Evolutionary conservation across 108 stramenopile genomes (phyloP).

Genomic region (Cyclotella baltica): DNA sequence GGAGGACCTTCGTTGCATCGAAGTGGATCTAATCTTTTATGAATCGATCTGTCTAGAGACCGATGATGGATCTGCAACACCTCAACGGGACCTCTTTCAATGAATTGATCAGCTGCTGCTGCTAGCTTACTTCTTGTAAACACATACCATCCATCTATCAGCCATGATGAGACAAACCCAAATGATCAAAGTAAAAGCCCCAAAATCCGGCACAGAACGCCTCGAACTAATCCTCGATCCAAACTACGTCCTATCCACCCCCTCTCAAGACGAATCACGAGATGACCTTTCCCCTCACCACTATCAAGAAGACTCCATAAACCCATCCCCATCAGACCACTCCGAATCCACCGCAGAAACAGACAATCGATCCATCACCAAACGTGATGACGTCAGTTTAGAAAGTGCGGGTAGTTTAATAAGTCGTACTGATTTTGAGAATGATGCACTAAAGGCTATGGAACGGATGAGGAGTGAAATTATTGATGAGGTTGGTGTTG

Average conservation of each 20-base stretch:
- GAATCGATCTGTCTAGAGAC: too few species aligned
- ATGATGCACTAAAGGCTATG: neutral
- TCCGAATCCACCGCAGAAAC: constrained; percentile 20
- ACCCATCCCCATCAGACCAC: neutral
- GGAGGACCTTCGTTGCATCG: too few species aligned
- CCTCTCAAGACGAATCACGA: neutral
- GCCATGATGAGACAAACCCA: neutral
- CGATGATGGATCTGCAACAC: too few species aligned
- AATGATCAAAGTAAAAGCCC: constrained; percentile 21
- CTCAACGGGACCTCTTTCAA: too few species aligned
- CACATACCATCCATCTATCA: neutral
- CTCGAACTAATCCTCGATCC: constrained; percentile 24
- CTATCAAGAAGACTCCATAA: neutral
- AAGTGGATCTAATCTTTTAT: too few species aligned
- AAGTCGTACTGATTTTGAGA: constrained; percentile 10
- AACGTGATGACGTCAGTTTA: neutral
- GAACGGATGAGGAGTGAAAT: neutral
- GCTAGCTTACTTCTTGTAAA: too few species aligned
- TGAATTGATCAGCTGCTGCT: neutral
- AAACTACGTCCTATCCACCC: neutral
- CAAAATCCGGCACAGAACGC: constrained; percentile 19
- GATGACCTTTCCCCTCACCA: too few species aligned
- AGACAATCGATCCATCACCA: neutral
- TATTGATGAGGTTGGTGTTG: neutral
- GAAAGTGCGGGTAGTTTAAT: constrained; percentile 4